These are phyloP conservation scores for Kondoa subrosea DNA, from an alignment of 768 basidiomycete genomes.

Conservation along the genomic window DNA sequence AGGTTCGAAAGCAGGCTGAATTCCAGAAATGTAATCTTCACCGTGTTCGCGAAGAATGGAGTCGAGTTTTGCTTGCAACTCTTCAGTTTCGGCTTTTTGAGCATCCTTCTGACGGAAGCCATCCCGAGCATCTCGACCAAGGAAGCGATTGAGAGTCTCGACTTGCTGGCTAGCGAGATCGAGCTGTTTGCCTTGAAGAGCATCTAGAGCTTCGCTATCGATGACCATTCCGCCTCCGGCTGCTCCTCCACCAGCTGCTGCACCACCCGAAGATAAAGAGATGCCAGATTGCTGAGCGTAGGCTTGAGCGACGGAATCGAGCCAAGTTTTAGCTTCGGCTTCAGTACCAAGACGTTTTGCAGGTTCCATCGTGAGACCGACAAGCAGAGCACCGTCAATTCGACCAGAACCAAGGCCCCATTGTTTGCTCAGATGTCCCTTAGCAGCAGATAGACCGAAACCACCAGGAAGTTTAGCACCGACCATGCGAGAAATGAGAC, in stretches of 20 bases:
- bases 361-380: constrained; percentile 84
- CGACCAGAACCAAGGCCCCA: constrained; percentile 91
- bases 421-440: constrained; percentile 68
- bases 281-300: constrained; percentile 86
- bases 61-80: constrained; percentile 72
- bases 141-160: constrained; percentile 91
- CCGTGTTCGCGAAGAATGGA: constrained; percentile 81
- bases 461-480: constrained; percentile 98
- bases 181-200: constrained; percentile 86
- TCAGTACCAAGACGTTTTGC: constrained; percentile 83
- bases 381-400: constrained; percentile 71
- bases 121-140: constrained; percentile 77
- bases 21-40: constrained; percentile 79
- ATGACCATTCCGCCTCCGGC: constrained; percentile 68
- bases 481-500: constrained; percentile 75
- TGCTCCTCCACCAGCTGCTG: constrained; percentile 44
- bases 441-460: constrained; percentile 84
- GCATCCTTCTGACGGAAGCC: constrained; percentile 78
- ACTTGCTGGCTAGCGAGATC: constrained; percentile 82
- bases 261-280: constrained; percentile 52
- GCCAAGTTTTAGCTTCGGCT: constrained; percentile 79
- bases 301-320: constrained; percentile 61
- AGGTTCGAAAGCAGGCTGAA: constrained; percentile 83
- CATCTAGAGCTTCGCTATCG: constrained; percentile 89
- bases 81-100: constrained; percentile 55